Evolutionary conservation across 441 rosid species (phyloP), one percentile per base, ranked within the genome.

Genomic region (Pelargonium citronellum): DNA sequence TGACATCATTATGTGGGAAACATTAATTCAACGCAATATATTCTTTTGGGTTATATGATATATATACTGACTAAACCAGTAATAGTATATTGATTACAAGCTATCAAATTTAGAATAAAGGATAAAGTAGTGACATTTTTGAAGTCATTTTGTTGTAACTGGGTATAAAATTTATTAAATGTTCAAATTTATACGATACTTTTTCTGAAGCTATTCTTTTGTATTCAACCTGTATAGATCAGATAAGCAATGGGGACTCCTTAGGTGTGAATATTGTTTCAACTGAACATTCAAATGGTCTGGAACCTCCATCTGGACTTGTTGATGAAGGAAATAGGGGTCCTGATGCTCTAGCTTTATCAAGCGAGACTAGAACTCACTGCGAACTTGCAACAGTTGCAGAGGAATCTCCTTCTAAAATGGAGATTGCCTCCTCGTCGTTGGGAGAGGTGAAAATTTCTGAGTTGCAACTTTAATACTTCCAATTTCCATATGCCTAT

Each of bases 401-500:
- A 8, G 83, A 68, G 71, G 82, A 78, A 74, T 73, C 77, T 73
- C 66, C 82, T 61, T 55, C 89, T 72, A 77, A 58, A 79, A 73
- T 88, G 72, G 91, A 91, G 74, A 81, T 91, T 67, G 96, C 96
- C 68, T 84, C 95, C 69, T 87, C 93, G 4, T 70, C 85, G 34
- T 71, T 70, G 71, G 96, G 97, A 80, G 98, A 89, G 82, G 96
- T 91, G 85, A 89, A 88, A 83, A 78, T 91, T 72, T 80, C 75
- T 93, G 57, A 87, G 86, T 79, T 94, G 84, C 83, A 75, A 77
- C 75, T 67, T 78, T 77, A 86, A 84, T 78, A 82, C 82, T 53
- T 78, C 84, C 27, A 83, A 79, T 74, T 77, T 79, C 64, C 88
- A 73, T 68, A 71, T 84, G 83, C 95, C 95, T 79, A 81, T 79